Evolutionary conservation across 1,284 basidiomycete species (phyloP), one percentile per base, ranked within the genome.

Genomic region (Leccinum brunneo-olivaceum): DNA sequence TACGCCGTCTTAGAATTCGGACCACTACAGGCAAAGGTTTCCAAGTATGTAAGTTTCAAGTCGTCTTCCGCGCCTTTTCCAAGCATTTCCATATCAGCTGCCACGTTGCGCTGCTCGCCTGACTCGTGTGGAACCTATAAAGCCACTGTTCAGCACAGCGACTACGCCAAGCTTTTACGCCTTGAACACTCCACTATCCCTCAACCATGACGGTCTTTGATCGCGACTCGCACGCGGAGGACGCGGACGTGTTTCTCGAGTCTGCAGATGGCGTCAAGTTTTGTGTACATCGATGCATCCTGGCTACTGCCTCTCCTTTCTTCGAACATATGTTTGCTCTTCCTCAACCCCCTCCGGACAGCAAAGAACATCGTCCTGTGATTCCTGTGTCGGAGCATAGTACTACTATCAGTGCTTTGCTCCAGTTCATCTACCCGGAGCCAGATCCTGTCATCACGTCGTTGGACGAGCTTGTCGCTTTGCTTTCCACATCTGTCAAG

Each of bases 291-390:
- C 67, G 68, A 50, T 74, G 69, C 57, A 72, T 86, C 48, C 72
- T 87, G 40, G 63, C 73, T 10, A 66, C 69, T 6, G 76, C 79
- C 0, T 86, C 83, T 1, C 71, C 77, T 1, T 80, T 87, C 64
- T 87, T 86, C 61, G 60, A 63, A 39, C 72, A 78, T 44, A 78
- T 87, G 79, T 81, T 86, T 57, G 60, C 74, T 19, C 65, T 87
- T 19, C 83, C 83, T 4, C 80, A 84, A 52, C 62, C 63, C 19
- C 54, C 55, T 41, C 29, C 47, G 30, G 43, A 51, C 16, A 41
- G 44, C 34, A 48, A 53, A 25, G 56, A 60, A 12, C 50, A 53
- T 27, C 48, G 62, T n/a, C 77, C 79, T 8, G 51, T 72, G 38
- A 68, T 84, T 32, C 73, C 78, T 5, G 66, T 83, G 14, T 67